Evolutionary conservation across 257 asterid species (phyloP).

Genomic region (Solanum etuberosum): DNA sequence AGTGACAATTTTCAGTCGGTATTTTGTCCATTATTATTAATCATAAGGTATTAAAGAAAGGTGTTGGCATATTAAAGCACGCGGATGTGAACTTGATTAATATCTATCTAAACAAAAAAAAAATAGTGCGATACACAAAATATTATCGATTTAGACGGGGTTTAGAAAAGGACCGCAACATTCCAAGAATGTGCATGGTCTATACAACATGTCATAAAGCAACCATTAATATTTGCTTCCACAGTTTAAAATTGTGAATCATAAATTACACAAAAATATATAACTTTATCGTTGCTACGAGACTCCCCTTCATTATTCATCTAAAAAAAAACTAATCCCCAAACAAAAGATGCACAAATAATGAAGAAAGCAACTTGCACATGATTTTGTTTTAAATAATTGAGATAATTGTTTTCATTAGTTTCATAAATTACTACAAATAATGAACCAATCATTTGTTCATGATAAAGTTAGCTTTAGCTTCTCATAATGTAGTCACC

Average conservation of each 20-base stretch:
- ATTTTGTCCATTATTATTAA: not conserved
- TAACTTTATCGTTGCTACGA: not conserved
- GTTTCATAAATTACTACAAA: not conserved
- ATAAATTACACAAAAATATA: not conserved
- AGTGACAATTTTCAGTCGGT: not conserved
- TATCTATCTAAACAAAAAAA: not conserved
- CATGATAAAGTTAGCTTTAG: not conserved
- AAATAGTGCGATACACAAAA: accelerated
- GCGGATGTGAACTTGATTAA: not conserved
- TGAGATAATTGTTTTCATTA: not conserved
- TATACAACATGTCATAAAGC: accelerated
- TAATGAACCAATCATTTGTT: not conserved
- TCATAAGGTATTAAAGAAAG: not conserved
- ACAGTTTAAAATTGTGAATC: accelerated
- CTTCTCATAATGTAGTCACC: not conserved
- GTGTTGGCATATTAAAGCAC: not conserved
- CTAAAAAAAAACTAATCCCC: not conserved
- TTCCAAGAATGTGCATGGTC: not conserved
- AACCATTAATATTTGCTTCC: no score
- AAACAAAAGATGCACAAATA: not conserved
- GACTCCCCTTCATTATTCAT: not conserved
- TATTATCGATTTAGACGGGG: accelerated
- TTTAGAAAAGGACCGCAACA: accelerated
- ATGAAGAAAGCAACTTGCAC: not conserved
- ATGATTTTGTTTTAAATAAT: not conserved